Conservation (phyloP, 805 yeast species). For the Ogataea siamensis region DNA sequence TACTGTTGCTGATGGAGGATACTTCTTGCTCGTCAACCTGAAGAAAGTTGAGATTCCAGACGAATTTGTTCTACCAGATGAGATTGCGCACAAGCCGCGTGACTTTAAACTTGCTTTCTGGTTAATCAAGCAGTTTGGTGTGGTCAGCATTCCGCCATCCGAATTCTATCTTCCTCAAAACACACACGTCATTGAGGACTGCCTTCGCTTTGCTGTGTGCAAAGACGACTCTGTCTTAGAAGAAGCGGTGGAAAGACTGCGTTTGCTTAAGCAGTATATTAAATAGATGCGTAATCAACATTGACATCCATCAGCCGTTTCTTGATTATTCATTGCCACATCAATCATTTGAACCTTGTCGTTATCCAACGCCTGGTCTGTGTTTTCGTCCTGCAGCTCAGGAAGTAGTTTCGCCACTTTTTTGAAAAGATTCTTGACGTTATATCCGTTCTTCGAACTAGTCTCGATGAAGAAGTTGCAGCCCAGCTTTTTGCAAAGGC, state of each 20-base stretch:
- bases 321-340: constrained; percentile 38
- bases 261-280: constrained; percentile 65
- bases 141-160: constrained; percentile 97
- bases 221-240: constrained; percentile 80
- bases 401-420: constrained; percentile 90
- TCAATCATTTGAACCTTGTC: constrained; percentile 43
- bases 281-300: constrained; percentile 28
- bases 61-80: constrained; percentile 62
- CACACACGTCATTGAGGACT: constrained; percentile 75
- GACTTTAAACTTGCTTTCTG: constrained; percentile 91
- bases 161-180: constrained; percentile 78
- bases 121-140: constrained; percentile 89
- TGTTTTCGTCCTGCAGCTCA: constrained; percentile 49
- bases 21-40: constrained; percentile 86
- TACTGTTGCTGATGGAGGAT: constrained; percentile 90
- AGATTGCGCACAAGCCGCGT: constrained; percentile 63
- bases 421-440: constrained; percentile 85
- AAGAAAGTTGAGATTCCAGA: constrained; percentile 76
- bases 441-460: constrained; percentile 91
- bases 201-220: constrained; percentile 93
- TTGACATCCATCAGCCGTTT: constrained; percentile 37
- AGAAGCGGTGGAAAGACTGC: constrained; percentile 77
- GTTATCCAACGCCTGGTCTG: constrained; percentile 25
- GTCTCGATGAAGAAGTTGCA: constrained; percentile 88
- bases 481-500: constrained; percentile 64